Evolutionary conservation across 192 early-diverging fungal genomes (phyloP).

Genomic region (Coemansia sp.): DNA sequence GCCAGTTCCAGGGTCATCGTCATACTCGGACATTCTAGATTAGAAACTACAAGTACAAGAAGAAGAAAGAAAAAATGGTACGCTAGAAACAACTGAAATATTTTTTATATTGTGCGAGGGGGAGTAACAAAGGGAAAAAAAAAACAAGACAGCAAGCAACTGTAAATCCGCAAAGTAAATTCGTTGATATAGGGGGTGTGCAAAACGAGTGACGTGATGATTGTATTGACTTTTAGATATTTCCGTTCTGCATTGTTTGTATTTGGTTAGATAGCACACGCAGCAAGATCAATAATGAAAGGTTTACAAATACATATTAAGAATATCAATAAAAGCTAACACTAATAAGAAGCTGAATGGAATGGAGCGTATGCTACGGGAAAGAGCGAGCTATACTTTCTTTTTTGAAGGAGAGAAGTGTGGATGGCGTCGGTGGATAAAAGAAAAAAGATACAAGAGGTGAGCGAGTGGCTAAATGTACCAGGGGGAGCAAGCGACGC

Average conservation of each 20-base stretch:
- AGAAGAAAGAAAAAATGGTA: not conserved
- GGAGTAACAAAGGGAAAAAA: not conserved
- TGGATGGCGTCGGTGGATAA: not conserved
- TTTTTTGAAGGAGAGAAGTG: not conserved
- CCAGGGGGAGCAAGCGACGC: not conserved
- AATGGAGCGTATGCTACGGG: not conserved
- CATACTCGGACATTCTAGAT: constrained; percentile 30
- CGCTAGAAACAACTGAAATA: too few species aligned
- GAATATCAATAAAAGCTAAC: constrained; percentile 6
- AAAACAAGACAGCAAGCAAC: not conserved
- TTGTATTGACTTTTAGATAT: not conserved
- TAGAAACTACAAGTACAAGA: not conserved
- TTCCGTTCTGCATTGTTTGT: not conserved
- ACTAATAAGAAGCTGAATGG: constrained; percentile 2
- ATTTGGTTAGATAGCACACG: too few species aligned
- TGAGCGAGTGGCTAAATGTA: not conserved
- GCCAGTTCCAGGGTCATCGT: constrained; percentile 10
- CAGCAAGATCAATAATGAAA: too few species aligned
- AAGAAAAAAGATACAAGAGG: constrained; percentile 2
- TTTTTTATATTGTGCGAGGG: too few species aligned
- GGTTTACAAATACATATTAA: not conserved
- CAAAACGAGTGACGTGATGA: not conserved
- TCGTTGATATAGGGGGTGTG: not conserved
- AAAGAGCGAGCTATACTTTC: not conserved
- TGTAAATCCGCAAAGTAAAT: not conserved